A percentile compares a stretch with the other conserved stretches of the same genome.
Evolutionary conservation across 306 rosid species (phyloP).

Genomic region (Fagus sylvatica): DNA sequence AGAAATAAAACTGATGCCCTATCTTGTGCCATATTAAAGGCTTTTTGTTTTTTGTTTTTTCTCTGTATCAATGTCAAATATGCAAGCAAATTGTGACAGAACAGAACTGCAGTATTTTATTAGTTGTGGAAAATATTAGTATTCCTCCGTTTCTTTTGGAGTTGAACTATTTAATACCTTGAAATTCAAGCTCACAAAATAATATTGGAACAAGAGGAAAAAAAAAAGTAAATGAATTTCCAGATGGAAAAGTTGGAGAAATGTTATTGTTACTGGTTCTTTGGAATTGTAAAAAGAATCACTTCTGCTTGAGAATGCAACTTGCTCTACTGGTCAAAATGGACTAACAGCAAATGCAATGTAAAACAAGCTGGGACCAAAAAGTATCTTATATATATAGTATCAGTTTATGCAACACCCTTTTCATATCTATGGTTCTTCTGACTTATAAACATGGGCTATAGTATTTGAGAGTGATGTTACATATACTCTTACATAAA

Average conservation of each 20-base stretch:
- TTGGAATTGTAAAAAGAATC: not conserved
- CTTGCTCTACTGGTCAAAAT: not conserved
- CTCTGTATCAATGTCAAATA: not conserved
- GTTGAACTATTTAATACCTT: not conserved
- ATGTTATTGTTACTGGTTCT: not conserved
- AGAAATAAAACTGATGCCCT: not conserved
- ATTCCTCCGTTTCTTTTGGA: not conserved
- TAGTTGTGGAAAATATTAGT: not conserved
- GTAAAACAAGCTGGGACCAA: not conserved
- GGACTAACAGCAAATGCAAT: not conserved
- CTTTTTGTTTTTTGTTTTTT: not conserved
- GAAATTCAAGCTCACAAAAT: not conserved
- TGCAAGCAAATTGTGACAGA: not conserved
- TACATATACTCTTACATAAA: not conserved
- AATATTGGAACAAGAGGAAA: too few species aligned
- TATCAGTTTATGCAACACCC: too few species aligned
- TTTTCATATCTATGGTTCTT: not conserved
- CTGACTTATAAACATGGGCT: too few species aligned
- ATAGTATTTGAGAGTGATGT: too few species aligned
- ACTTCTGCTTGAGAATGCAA: not conserved
- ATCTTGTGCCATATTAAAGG: not conserved
- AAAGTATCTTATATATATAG: too few species aligned
- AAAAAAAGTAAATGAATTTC: not conserved
- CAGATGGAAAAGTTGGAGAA: not conserved
- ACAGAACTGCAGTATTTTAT: not conserved